phyloP scores from a whole-genome alignment of 192 early-diverging fungal species.

The Polychytrium aggregatum region DNA sequence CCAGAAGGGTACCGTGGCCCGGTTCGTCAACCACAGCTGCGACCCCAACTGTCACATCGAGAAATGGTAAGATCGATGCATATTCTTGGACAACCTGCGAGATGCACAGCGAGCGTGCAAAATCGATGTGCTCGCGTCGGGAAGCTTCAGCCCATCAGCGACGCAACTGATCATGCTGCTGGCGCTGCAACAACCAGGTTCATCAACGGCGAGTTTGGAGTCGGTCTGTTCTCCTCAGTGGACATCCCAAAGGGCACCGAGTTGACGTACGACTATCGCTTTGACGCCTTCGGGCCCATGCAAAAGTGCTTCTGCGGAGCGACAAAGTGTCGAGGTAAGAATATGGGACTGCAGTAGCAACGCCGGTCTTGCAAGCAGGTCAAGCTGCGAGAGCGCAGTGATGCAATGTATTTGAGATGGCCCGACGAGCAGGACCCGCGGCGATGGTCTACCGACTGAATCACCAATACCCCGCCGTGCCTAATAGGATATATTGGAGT shows the following conservation, averaged over 20 bases:
- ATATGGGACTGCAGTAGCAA: too few species aligned
- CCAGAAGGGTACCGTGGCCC: conserved; percentile 63
- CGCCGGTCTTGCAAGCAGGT: too few species aligned
- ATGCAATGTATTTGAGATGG: conserved; percentile 22
- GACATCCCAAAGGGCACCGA: conserved; percentile 58
- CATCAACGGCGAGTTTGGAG: conserved; percentile 55
- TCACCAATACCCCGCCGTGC: background rate
- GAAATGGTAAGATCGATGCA: conserved; percentile 51
- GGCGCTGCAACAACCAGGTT: conserved; percentile 19
- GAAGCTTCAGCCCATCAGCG: background rate
- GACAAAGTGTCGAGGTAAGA: conserved; percentile 54
- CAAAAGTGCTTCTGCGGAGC: conserved; percentile 63
- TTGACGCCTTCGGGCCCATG: conserved; percentile 52
- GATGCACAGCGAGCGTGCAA: background rate
- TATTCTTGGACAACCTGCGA: background rate
- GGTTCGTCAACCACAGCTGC: conserved; percentile 80
- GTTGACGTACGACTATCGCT: conserved; percentile 80
- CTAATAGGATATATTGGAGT: too few species aligned
- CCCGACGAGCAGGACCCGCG: conserved; percentile 1
- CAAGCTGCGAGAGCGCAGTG: too few species aligned
- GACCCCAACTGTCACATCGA: conserved; percentile 83
- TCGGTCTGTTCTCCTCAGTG: conserved; percentile 62
- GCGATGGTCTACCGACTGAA: background rate
- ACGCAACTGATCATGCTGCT: background rate
- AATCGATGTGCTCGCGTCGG: background rate